Evolutionary conservation across 192 early-diverging fungal genomes (phyloP).

Genomic region (Entophlyctis helioformis): DNA sequence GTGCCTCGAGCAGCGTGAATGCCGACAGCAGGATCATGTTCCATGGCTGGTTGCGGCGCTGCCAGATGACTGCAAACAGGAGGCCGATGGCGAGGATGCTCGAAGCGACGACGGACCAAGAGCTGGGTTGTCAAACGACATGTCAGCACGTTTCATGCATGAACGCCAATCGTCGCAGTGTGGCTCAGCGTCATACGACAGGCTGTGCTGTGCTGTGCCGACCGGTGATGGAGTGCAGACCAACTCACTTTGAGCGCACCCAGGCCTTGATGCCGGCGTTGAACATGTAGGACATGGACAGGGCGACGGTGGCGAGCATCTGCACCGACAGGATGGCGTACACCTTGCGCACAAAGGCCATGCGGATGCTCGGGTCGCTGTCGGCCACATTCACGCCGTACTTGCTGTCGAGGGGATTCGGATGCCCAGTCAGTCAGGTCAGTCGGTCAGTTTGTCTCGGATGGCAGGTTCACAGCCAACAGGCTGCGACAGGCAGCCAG

Average conservation of each 20-base stretch:
- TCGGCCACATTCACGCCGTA: too few relatives aligned
- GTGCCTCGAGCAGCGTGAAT: conserved; percentile 49
- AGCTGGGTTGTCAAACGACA: too few relatives aligned
- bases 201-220: background rate
- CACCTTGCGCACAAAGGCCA: conserved; percentile 8
- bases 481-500: too few relatives aligned
- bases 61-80: conserved; percentile 39
- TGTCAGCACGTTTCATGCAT: too few relatives aligned
- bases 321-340: conserved; percentile 6
- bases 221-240: background rate
- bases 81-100: conserved; percentile 32
- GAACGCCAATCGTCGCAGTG: too few relatives aligned
- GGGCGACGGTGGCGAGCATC: conserved; percentile 1
- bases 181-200: too few relatives aligned
- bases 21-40: conserved; percentile 43
- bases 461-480: too few relatives aligned
- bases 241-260: conserved; percentile 1
- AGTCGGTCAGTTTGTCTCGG: too few relatives aligned
- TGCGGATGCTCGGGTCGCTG: background rate
- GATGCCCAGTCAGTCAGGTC: too few relatives aligned
- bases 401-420: too few relatives aligned
- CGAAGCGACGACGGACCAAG: conserved; percentile 44
- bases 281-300: conserved; percentile 1
- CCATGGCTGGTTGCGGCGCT: conserved; percentile 42
- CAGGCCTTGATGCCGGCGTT: background rate